Percentiles rank a stretch among this genome's conserved stretches.
Evolutionary conservation across 257 asterid species (phyloP).

Genomic region (Galeopsis tetrahit): DNA sequence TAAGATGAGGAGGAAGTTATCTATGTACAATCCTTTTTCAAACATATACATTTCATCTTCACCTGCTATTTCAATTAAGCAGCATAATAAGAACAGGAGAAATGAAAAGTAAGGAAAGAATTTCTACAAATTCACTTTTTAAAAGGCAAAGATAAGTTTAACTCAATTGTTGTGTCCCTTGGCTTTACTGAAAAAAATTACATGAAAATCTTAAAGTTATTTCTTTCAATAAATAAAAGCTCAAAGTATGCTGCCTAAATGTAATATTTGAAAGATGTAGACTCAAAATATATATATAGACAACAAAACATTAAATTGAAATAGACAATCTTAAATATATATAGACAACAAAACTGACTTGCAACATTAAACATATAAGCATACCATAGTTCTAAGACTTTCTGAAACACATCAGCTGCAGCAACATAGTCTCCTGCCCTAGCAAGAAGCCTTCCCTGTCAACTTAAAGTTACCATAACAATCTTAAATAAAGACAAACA

Average conservation of each 20-base stretch:
- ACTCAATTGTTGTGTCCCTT: neutral
- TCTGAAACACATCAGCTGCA: slow-evolving; percentile 80
- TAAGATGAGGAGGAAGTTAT: neutral
- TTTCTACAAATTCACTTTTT: neutral
- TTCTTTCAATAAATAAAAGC: neutral
- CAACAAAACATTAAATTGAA: too few species aligned
- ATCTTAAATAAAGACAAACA: slow-evolving; percentile 44
- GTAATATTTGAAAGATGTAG: slow-evolving; percentile 15
- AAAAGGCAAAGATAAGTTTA: neutral
- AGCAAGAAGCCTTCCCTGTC: slow-evolving; percentile 99
- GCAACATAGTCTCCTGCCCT: slow-evolving; percentile 86
- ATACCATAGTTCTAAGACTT: slow-evolving; percentile 82
- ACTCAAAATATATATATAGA: slow-evolving; percentile 7
- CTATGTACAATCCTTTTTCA: neutral
- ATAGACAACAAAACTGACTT: neutral
- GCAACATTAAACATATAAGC: slow-evolving; percentile 35
- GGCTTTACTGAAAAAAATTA: slow-evolving; percentile 9
- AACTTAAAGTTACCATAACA: slow-evolving; percentile 85
- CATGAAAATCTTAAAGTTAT: neutral
- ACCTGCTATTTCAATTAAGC: neutral
- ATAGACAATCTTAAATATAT: too few species aligned
- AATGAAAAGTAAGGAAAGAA: neutral
- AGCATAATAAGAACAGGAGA: neutral
- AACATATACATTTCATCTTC: neutral
- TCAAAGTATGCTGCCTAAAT: neutral